phyloP scores from a whole-genome alignment of 2,329 filamentous ascomycete species.

The Albophoma yamanashiensis region DNA sequence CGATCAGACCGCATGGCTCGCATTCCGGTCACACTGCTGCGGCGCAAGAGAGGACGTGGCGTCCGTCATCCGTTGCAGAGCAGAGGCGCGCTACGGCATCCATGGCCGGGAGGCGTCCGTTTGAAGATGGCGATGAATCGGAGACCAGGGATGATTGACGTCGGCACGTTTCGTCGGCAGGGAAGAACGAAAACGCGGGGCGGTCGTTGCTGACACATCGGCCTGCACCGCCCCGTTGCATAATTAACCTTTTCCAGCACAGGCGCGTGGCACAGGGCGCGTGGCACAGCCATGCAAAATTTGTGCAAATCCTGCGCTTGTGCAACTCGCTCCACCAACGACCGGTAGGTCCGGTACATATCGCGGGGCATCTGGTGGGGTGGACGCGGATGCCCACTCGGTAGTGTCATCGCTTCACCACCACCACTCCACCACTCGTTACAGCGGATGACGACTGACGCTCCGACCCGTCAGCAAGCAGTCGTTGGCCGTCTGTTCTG shows the following conservation, averaged over 20 bases:
- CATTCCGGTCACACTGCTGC: not conserved
- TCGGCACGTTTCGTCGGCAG: not conserved
- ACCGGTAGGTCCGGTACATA: not conserved
- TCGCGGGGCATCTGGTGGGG: not conserved
- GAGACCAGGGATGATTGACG: not conserved
- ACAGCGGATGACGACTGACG: not conserved
- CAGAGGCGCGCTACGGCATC: not conserved
- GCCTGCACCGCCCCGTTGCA: not conserved
- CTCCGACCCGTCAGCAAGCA: not conserved
- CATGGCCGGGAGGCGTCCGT: not conserved
- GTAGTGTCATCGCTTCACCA: not conserved
- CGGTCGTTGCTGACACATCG: not conserved
- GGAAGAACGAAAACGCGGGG: not conserved
- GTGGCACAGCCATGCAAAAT: not conserved
- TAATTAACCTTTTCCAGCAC: not conserved
- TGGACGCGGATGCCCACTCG: not conserved
- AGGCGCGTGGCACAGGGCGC: no score
- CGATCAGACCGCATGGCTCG: constrained; percentile 1
- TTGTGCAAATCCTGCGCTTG: not conserved
- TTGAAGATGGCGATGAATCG: not conserved
- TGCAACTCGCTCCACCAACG: not conserved
- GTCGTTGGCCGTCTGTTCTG: not conserved
- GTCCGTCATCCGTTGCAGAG: not conserved
- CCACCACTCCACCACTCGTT: not conserved
- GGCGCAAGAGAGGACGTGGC: not conserved